Evolutionary conservation across 2,329 filamentous ascomycete species (phyloP).

Genomic region (Aspergillus pseudoglaucus): DNA sequence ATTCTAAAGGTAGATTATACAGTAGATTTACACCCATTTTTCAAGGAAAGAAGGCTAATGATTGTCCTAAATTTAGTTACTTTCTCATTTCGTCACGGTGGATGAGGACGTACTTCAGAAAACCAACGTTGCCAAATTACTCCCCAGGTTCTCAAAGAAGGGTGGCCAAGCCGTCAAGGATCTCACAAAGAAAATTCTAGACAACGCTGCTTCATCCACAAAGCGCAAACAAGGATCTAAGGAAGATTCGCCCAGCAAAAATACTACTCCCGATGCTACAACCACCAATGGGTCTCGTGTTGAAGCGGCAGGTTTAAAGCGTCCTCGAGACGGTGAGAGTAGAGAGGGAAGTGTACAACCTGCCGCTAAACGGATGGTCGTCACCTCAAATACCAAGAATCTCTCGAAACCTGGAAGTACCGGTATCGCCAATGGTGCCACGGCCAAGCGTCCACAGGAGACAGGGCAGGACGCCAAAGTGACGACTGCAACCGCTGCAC

Average conservation of each 20-base stretch:
- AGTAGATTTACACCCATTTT: background rate
- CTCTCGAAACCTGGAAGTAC: conserved; percentile 19
- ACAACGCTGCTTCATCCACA: conserved; percentile 40
- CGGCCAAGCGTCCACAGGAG: conserved; percentile 21
- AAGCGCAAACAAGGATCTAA: conserved; percentile 39
- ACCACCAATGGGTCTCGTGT: conserved; percentile 9
- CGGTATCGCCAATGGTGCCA: conserved; percentile 14
- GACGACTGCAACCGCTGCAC: conserved; percentile 17
- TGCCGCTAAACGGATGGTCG: conserved; percentile 33
- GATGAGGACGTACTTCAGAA: conserved; percentile 53
- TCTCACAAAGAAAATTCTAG: conserved; percentile 50
- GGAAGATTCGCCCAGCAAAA: conserved; percentile 26
- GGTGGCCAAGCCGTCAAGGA: conserved; percentile 52
- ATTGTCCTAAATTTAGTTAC: conserved; percentile 38
- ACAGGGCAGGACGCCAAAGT: conserved; percentile 26
- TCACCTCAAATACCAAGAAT: conserved; percentile 29
- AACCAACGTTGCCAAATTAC: conserved; percentile 53
- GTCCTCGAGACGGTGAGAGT: conserved; percentile 32
- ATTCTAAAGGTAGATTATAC: conserved; percentile 39
- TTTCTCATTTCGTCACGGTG: conserved; percentile 51
- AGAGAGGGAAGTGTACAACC: conserved; percentile 20
- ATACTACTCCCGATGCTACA: conserved; percentile 6
- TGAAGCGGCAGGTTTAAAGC: conserved; percentile 31
- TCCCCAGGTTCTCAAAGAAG: conserved; percentile 53
- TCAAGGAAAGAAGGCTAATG: background rate